Evolutionary conservation across 2,329 filamentous ascomycete genomes (phyloP), one percentile per base, ranked within the genome.

Genomic region (Sporothrix mexicana): DNA sequence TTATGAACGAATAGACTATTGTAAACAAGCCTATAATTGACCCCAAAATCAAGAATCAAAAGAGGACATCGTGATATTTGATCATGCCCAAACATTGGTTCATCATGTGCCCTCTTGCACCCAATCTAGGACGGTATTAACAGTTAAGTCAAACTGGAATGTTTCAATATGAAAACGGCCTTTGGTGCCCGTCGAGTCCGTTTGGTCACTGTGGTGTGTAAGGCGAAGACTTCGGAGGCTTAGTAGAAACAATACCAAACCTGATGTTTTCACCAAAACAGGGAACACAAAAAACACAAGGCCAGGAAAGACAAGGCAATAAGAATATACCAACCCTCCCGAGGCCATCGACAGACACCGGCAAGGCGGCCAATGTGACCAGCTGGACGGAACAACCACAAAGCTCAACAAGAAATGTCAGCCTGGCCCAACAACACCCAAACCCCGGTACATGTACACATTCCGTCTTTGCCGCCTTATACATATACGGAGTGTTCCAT

Each of bases 401-500:
- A 17, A 7, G 7, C 5, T 36, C 30, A 36, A 57, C 23, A 17
- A 59, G 1, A 17, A 25, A 36, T 15, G 30, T 61, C 30, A 61
- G 57, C 57, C 30, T 61, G 23, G 55, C 41, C 13, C 55, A n/a
- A 5, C 57, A 13, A 13, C 4, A 1, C 3, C 23, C 12, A 23
- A 59, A 17, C 55, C 13, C 23, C 23, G 55, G 55, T 36, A 8
- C 17, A 2, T 8, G 55, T 36, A 8, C 17, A 2, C n/a, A 6
- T 49, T 8, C 30, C 15, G 57, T 41, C 30, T 10, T 36, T 17
- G 17, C 49, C 15, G 57, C 57, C 57, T 61, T 61, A 41, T 13
- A 30, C 57, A 30, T 61, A 41, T 7, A 25, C 57, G 57, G 57
- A 62, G 30, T 36, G 43, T 62, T 43, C 57, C 57, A 36, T 62